A percentile compares a stretch with the other conserved stretches of the same genome.
phyloP scores from a whole-genome alignment of 2,329 filamentous ascomycete species.

The Aureobasidium sp. region DNA sequence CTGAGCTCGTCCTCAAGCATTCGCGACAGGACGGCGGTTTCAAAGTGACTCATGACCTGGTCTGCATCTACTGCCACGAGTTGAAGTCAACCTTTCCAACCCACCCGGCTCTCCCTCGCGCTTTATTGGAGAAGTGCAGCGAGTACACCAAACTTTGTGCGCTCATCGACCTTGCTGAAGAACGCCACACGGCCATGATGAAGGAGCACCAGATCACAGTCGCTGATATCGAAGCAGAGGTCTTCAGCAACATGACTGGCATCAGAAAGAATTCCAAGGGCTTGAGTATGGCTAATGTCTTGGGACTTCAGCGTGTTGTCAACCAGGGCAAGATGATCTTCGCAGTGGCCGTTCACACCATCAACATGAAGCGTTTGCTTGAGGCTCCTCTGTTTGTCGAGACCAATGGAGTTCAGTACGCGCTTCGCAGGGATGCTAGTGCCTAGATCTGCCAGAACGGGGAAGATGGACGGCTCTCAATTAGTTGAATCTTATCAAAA shows the following conservation, averaged over 20 bases:
- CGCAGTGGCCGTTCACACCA: not conserved
- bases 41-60: not conserved
- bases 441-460: not conserved
- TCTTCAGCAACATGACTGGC: not conserved
- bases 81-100: not conserved
- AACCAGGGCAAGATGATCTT: not conserved
- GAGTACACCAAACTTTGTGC: not conserved
- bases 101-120: no score
- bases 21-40: not conserved
- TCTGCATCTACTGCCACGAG: not conserved
- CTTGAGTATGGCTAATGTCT: not conserved
- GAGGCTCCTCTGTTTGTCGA: not conserved
- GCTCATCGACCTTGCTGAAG: not conserved
- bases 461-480: no score
- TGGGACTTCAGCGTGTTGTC: not conserved
- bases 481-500: no score
- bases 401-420: not conserved
- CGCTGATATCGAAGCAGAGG: not conserved
- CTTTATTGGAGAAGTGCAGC: not conserved
- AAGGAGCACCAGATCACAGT: not conserved
- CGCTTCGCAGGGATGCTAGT: not conserved
- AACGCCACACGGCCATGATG: not conserved
- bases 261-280: not conserved
- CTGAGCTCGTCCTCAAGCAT: not conserved
- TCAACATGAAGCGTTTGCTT: not conserved